These are phyloP conservation scores for Effrenium voratum DNA, from an alignment of 73 alveolate species.

Conservation along the genomic window DNA sequence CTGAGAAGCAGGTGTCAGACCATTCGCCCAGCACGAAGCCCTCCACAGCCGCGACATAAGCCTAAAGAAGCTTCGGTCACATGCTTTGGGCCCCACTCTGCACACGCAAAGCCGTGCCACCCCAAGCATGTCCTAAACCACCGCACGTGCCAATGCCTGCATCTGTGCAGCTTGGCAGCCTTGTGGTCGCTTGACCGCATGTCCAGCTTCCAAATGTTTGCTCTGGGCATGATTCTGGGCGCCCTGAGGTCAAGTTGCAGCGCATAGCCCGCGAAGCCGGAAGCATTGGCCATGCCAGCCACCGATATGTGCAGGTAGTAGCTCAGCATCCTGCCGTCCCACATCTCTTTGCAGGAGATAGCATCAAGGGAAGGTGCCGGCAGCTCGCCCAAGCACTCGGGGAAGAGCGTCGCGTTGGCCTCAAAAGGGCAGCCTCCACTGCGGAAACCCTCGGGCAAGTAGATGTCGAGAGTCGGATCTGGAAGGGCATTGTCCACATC, in stretches of 20 bases:
- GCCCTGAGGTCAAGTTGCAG: conserved; percentile 44
- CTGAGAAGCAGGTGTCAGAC: conserved; percentile 4
- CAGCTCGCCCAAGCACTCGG: conserved; percentile 27
- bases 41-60: neutral
- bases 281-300: conserved; percentile 18
- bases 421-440: neutral
- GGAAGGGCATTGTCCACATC: conserved; percentile 19
- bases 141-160: neutral
- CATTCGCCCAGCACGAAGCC: neutral
- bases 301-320: conserved; percentile 1
- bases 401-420: conserved; percentile 43
- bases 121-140: no score
- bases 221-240: conserved; percentile 14
- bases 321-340: neutral
- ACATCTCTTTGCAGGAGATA: conserved; percentile 50
- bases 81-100: no score
- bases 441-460: conserved; percentile 61
- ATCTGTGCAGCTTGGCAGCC: neutral
- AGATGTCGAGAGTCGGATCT: conserved; percentile 20
- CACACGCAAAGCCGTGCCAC: no score
- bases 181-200: neutral
- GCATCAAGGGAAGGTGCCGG: neutral
- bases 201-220: conserved; percentile 18
- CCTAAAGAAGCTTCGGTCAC: no score
- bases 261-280: conserved; percentile 53